Evolutionary conservation across 2,329 filamentous ascomycete genomes (phyloP).

Genomic region (Domatiomyces catenatus): DNA sequence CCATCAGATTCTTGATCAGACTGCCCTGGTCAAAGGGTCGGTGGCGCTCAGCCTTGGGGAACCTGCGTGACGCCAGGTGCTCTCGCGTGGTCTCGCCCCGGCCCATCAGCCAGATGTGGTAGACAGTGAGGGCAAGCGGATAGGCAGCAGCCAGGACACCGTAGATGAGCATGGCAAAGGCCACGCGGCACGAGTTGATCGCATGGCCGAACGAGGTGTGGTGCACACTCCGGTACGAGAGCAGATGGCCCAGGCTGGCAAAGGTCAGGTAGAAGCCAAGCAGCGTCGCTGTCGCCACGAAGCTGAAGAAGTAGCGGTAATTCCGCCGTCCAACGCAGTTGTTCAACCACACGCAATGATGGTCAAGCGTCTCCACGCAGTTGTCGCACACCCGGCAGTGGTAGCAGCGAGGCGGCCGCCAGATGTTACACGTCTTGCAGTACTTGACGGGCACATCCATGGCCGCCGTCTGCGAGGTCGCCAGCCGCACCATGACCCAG

Average conservation of each 20-base stretch:
- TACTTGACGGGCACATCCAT: conserved; percentile 99
- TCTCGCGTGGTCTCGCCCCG: conserved; percentile 90
- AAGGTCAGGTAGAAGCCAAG: conserved; percentile 61
- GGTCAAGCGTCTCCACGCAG: conserved; percentile 91
- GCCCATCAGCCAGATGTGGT: conserved; percentile 82
- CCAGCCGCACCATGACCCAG: conserved; percentile 81
- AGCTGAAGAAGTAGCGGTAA: conserved; percentile 94
- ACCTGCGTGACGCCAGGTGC: conserved; percentile 92
- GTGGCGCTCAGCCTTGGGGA: conserved; percentile 79
- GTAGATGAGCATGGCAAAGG: conserved; percentile 81
- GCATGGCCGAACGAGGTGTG: conserved; percentile 51
- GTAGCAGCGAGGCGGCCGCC: conserved; percentile 87
- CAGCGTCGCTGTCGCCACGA: conserved; percentile 65
- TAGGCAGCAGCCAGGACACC: conserved; percentile 61
- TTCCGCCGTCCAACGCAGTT: conserved; percentile 95
- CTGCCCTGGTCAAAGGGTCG: conserved; percentile 72
- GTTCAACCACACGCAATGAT: conserved; percentile 98
- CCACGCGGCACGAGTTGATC: conserved; percentile 56
- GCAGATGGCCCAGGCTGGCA: conserved; percentile 64
- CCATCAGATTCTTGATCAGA: conserved; percentile 60
- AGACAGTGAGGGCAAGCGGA: conserved; percentile 66
- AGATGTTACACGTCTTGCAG: conserved; percentile 94
- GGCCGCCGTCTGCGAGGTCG: conserved; percentile 57
- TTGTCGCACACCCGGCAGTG: conserved; percentile 96
- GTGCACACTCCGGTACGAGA: conserved; percentile 53